Evolutionary conservation across 192 early-diverging fungal species (phyloP).

Genomic region (Thamnidium elegans): DNA sequence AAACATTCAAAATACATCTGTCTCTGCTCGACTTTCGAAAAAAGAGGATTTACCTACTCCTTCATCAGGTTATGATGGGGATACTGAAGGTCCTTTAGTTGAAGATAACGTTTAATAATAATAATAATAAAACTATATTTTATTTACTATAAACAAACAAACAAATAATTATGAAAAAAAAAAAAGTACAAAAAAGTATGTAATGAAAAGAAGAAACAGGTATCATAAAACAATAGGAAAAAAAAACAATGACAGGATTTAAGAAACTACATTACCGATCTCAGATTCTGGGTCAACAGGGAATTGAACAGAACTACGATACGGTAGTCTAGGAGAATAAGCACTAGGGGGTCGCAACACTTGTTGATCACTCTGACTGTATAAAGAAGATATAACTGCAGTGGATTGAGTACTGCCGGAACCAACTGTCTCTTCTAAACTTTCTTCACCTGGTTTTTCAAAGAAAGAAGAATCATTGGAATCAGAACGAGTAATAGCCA

Average conservation of each 20-base stretch:
- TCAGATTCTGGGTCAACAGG: background rate
- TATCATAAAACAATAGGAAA: no score
- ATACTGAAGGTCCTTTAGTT: constrained; percentile 12
- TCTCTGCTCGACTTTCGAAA: background rate
- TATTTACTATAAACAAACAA: background rate
- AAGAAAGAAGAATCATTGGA: background rate
- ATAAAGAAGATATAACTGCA: no score
- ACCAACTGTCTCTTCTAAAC: no score
- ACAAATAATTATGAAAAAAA: background rate
- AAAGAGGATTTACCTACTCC: background rate
- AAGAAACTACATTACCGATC: background rate
- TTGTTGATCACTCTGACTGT: no score
- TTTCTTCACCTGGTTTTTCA: background rate
- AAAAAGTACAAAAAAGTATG: background rate
- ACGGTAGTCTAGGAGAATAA: no score
- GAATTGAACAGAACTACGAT: background rate
- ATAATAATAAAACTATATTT: background rate
- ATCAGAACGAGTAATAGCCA: background rate
- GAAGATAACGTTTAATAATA: background rate
- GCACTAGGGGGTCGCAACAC: background rate
- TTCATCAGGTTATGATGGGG: constrained; percentile 12
- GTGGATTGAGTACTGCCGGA: no score
- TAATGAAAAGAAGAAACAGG: no score
- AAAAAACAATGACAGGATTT: background rate
- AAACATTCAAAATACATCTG: background rate